A percentile compares a stretch with the other conserved stretches of the same genome.
Conservation (phyloP, 495 filamentous ascomycete species). For the Talaromyces nanjingensis region DNA sequence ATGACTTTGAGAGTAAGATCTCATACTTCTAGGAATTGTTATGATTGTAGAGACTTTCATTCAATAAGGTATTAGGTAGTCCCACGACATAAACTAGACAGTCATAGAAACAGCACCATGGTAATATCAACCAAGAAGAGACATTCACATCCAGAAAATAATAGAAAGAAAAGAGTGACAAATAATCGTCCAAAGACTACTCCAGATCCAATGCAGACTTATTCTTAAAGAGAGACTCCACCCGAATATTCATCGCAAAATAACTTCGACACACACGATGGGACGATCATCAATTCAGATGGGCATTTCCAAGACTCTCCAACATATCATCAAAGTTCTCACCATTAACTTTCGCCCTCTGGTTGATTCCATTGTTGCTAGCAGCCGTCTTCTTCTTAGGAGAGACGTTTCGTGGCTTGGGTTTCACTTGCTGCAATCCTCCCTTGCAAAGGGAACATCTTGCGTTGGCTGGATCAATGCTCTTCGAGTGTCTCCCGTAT, state of each 20-base stretch:
- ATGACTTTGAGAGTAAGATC: not conserved
- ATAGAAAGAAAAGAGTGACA: not conserved
- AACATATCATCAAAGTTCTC: slow-evolving; percentile 5
- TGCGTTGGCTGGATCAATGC: slow-evolving; percentile 58
- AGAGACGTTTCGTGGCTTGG: slow-evolving; percentile 53
- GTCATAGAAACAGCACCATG: not conserved
- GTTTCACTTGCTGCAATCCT: slow-evolving; percentile 68
- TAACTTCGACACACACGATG: not conserved
- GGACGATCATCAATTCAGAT: not conserved
- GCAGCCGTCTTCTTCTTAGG: slow-evolving; percentile 55
- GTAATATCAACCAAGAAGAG: not conserved
- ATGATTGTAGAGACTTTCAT: not conserved
- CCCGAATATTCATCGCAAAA: not conserved
- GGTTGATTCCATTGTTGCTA: not conserved
- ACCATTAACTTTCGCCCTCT: not conserved
- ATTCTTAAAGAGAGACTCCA: not conserved
- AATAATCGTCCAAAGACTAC: not conserved
- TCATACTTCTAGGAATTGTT: not conserved
- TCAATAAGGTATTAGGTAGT: not conserved
- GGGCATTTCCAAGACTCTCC: slow-evolving; percentile 2
- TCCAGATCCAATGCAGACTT: not conserved
- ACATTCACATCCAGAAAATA: not conserved
- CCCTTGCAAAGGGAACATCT: slow-evolving; percentile 67
- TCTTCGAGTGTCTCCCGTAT: slow-evolving; percentile 77
- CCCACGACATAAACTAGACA: not conserved